Evolutionary conservation across 139 green algal species (phyloP), one percentile per base, ranked within the genome.

Genomic region (Pycnococcus provasolii): DNA sequence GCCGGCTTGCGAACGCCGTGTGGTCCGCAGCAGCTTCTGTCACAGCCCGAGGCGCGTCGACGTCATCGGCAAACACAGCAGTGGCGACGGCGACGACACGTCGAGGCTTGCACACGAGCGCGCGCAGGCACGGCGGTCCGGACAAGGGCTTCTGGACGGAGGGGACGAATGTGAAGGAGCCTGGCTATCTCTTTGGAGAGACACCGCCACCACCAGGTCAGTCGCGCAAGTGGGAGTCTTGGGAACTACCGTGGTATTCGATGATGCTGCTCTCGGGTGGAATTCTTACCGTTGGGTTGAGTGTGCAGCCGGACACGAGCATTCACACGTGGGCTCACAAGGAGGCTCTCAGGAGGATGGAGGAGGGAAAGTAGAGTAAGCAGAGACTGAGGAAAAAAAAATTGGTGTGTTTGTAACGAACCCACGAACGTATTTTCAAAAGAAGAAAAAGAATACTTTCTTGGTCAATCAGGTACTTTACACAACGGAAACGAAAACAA

Each of bases 191-290:
- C 1, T 63, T 71, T 53, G 45, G 45, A 5, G 65, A 71, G 53
- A 71, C 65, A 15, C 65, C 65, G 3, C 65, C 65, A 1, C 3
- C 42, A 3, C 4, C 53, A 11, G 65, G 65, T 1, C 42, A 64
- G 42, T 3, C 3, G 9, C n/a, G 65, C 3, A 55, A 64, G 4
- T 58, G 65, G 53, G 65, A 71, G 53, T n/a, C 13, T 42, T 71
- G 65, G 65, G 65, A 71, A 47, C n/a, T 42, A 40, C 65, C 65
- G 42, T 71, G 53, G 42, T 71, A 64, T 42, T 1, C 37, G 1
- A 37, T 53, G 40, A 46, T 62, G 4, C 41, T 2, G 2, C 1
- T 26, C 53, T 52, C 44, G 41, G 41, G 9, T 1, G 53, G 9
- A 1, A 64, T 71, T 1, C 44, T 71, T 3, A 37, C 2, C 3